A percentile compares a stretch with the other conserved stretches of the same genome.
Conservation (phyloP, 768 basidiomycete species). For the Udeniomyces megalosporus region DNA sequence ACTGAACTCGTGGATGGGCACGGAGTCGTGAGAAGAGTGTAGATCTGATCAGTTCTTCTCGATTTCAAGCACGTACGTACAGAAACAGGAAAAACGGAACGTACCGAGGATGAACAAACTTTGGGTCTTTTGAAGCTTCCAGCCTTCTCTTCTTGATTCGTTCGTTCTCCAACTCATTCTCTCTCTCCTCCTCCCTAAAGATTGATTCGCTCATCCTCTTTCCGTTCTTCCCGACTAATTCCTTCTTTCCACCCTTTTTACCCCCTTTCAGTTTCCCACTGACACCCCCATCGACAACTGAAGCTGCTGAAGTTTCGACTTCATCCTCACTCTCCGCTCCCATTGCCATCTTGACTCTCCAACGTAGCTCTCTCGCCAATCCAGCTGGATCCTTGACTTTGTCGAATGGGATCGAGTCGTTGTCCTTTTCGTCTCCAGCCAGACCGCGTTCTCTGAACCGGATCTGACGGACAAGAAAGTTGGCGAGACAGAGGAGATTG, state of each 20-base stretch:
- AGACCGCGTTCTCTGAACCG: conserved; percentile 47
- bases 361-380: conserved; percentile 66
- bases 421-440: conserved; percentile 50
- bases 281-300: too few relatives aligned
- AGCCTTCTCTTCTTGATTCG: too few relatives aligned
- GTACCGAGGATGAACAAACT: background rate
- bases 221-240: background rate
- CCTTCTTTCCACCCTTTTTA: background rate
- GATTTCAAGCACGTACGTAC: background rate
- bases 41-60: background rate
- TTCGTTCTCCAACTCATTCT: background rate
- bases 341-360: conserved; percentile 44
- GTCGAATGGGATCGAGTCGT: conserved; percentile 65
- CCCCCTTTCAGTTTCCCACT: background rate
- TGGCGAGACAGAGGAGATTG: conserved; percentile 53
- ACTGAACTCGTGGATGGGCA: too few relatives aligned
- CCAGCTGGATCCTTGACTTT: conserved; percentile 66
- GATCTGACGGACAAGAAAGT: conserved; percentile 64
- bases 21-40: too few relatives aligned
- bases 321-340: conserved; percentile 22
- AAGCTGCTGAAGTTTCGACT: background rate
- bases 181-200: background rate
- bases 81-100: background rate
- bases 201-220: background rate
- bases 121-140: too few relatives aligned